phyloP scores from a whole-genome alignment of 2,329 filamentous ascomycete species.

The Penicillium sp. region DNA sequence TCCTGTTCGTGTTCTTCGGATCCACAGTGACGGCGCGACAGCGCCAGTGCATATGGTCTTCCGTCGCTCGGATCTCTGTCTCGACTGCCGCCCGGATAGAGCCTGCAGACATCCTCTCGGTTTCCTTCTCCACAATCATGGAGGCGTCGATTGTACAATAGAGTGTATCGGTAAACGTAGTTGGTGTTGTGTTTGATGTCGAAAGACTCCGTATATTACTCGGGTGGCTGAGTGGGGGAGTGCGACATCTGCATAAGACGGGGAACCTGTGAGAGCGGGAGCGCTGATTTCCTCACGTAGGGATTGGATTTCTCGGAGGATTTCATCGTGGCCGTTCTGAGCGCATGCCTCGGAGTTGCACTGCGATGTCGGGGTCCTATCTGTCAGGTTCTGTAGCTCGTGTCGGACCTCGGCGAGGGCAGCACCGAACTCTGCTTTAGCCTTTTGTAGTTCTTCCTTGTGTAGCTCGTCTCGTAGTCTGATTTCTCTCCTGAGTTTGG shows the following conservation, averaged over 20 bases:
- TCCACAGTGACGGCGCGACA: neutral
- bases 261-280: no score
- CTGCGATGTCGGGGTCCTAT: conserved; percentile 12
- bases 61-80: no score
- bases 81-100: neutral
- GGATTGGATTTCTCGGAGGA: no score
- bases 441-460: conserved; percentile 22
- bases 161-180: conserved; percentile 18
- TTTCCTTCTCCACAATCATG: conserved; percentile 9
- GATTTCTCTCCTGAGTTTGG: conserved; percentile 26
- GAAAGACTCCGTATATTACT: neutral
- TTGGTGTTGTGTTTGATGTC: conserved; percentile 14
- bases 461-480: conserved; percentile 20
- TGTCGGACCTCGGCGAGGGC: conserved; percentile 20
- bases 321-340: no score
- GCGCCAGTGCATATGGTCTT: neutral
- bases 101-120: conserved; percentile 3
- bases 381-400: conserved; percentile 16
- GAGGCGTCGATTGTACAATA: conserved; percentile 16
- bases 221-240: neutral
- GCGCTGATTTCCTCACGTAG: no score
- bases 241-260: neutral
- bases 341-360: neutral
- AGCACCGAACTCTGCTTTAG: conserved; percentile 20
- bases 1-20: conserved; percentile 7